phyloP scores from a whole-genome alignment of 148 eudicot species.

The Polygonum maritimum region DNA sequence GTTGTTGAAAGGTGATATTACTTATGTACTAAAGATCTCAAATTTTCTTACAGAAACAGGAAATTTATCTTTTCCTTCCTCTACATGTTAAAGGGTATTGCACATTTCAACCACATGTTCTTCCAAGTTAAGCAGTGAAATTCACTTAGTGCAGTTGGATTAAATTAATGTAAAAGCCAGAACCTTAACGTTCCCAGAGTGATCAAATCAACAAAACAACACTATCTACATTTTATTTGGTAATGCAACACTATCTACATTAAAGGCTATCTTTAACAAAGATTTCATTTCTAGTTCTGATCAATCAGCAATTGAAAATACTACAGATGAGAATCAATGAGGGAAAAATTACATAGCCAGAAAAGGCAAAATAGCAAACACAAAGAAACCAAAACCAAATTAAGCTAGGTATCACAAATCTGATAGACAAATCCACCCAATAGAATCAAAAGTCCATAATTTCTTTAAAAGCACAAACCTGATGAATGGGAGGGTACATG shows the following conservation, averaged over 20 bases:
- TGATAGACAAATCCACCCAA: neutral
- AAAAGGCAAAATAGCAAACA: neutral
- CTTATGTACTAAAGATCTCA: neutral
- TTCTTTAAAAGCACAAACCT: conserved; percentile 30
- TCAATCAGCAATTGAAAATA: neutral
- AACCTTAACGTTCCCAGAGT: neutral
- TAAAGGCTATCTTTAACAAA: neutral
- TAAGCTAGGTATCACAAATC: neutral
- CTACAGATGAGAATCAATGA: neutral
- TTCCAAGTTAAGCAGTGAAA: neutral
- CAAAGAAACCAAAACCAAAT: neutral
- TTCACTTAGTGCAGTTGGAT: neutral
- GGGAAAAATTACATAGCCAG: neutral
- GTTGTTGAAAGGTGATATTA: neutral
- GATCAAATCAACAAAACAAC: too few relatives aligned
- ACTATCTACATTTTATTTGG: neutral
- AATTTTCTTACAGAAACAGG: neutral
- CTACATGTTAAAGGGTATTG: neutral
- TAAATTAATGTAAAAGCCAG: neutral
- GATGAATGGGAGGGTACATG: conserved; percentile 97
- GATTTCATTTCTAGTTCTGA: neutral
- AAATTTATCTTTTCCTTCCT: neutral
- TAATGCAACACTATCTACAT: neutral
- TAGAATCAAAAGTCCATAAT: neutral
- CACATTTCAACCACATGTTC: neutral